These are phyloP conservation scores for Salvia splendens DNA, from an alignment of 257 asterid species.

Conservation along the genomic window DNA sequence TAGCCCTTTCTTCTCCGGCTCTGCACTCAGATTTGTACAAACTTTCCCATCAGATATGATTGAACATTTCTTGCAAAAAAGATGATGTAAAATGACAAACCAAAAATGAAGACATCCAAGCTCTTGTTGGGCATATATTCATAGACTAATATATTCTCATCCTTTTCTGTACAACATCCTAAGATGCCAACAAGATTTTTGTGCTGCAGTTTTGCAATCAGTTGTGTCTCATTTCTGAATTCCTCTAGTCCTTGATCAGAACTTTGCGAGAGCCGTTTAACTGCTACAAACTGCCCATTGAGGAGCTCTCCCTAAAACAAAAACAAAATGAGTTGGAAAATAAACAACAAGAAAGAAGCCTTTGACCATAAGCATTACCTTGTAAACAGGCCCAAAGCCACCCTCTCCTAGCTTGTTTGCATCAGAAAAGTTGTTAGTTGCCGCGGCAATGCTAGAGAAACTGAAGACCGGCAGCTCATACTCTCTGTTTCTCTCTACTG, in stretches of 20 bases:
- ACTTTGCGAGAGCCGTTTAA: neutral
- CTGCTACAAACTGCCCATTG: neutral
- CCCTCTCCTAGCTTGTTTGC: conserved; percentile 15
- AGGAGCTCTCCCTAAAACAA: neutral
- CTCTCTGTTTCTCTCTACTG: neutral
- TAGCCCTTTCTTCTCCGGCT: conserved; percentile 1
- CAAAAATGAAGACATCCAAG: neutral
- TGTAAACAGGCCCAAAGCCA: neutral
- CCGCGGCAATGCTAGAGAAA: conserved; percentile 28
- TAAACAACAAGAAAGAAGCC: neutral
- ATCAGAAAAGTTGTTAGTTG: conserved; percentile 33
- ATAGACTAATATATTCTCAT: neutral
- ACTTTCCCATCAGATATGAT: neutral
- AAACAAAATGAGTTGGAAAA: neutral
- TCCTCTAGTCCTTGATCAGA: conserved; percentile 3
- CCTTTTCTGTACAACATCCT: neutral
- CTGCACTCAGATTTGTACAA: neutral
- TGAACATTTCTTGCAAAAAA: neutral
- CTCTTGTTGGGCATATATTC: too few species aligned
- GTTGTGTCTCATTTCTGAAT: neutral
- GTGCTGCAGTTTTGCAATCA: conserved; percentile 6
- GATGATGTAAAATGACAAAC: neutral
- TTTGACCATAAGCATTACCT: neutral
- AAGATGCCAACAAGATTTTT: conserved; percentile 11
- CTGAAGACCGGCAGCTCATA: conserved; percentile 25